Conservation (phyloP, 352 stramenopile species). For the Salisapilia sapeloensis region DNA sequence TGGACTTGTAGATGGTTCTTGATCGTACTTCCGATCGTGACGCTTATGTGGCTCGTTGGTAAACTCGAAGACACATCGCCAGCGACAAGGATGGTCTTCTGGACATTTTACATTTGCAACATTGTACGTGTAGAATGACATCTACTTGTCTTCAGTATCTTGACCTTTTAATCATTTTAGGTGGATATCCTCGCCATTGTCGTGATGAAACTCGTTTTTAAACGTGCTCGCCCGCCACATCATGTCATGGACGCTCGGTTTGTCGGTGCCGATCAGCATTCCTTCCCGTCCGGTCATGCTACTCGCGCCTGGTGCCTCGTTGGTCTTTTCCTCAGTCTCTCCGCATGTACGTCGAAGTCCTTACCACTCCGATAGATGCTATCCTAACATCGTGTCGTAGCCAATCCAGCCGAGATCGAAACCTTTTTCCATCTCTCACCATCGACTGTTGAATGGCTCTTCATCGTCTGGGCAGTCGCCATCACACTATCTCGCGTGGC, state of each 20-base stretch:
- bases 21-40: constrained; percentile 25
- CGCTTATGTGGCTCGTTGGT: constrained; percentile 13
- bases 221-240: constrained; percentile 51
- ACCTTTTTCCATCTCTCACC: constrained; percentile 36
- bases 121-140: constrained; percentile 8
- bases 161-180: constrained; percentile 4
- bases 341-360: constrained; percentile 10
- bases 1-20: constrained; percentile 22
- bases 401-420: constrained; percentile 18
- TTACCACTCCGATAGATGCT: neutral
- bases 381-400: too few species aligned
- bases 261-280: constrained; percentile 69
- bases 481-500: constrained; percentile 72
- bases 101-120: constrained; percentile 27
- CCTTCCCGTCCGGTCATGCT: constrained; percentile 71
- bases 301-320: constrained; percentile 61
- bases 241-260: constrained; percentile 57
- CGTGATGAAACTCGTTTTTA: constrained; percentile 57
- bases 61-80: constrained; percentile 10
- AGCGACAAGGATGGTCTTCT: constrained; percentile 12
- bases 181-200: constrained; percentile 69
- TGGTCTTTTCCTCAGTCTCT: constrained; percentile 37
- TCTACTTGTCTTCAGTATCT: neutral
- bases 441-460: constrained; percentile 15
- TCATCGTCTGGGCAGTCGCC: constrained; percentile 33